Conservation (phyloP, 176 grass and related monocot species). For the Oryza coarctata region DNA sequence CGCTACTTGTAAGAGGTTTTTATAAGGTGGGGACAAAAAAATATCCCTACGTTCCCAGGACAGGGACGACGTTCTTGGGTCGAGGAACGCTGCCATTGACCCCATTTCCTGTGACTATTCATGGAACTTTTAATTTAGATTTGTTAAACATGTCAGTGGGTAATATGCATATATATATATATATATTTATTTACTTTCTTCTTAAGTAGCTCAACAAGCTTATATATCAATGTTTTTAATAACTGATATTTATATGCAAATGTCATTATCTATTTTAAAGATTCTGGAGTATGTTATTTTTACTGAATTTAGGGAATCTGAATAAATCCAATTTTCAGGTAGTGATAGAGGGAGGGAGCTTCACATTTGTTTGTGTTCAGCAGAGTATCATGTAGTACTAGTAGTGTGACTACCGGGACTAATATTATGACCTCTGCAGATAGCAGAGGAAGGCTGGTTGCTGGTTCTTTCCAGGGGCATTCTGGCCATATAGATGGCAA, state of each 20-base stretch:
- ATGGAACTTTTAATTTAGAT: not conserved
- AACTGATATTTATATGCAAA: not conserved
- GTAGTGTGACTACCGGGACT: conserved; percentile 19
- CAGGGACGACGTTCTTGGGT: no score
- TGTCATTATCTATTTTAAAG: not conserved
- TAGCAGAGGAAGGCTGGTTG: conserved; percentile 87
- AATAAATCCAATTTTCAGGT: not conserved
- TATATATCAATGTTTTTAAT: conserved; percentile 1
- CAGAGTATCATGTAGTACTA: not conserved
- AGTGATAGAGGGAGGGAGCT: not conserved
- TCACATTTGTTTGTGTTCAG: not conserved
- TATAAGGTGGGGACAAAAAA: no score
- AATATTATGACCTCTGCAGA: conserved; percentile 54
- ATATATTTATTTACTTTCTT: not conserved
- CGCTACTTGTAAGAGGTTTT: no score
- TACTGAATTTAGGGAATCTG: not conserved
- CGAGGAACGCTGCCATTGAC: no score
- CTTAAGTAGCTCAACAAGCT: not conserved
- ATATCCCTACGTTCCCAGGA: no score
- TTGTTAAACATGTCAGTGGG: not conserved
- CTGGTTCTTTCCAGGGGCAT: conserved; percentile 94
- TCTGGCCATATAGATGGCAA: conserved; percentile 92
- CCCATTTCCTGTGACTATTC: no score
- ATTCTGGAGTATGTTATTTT: not conserved
- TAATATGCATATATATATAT: not conserved